These are phyloP conservation scores for Mycena filopes DNA, from an alignment of 768 basidiomycete genomes.

Conservation along the genomic window DNA sequence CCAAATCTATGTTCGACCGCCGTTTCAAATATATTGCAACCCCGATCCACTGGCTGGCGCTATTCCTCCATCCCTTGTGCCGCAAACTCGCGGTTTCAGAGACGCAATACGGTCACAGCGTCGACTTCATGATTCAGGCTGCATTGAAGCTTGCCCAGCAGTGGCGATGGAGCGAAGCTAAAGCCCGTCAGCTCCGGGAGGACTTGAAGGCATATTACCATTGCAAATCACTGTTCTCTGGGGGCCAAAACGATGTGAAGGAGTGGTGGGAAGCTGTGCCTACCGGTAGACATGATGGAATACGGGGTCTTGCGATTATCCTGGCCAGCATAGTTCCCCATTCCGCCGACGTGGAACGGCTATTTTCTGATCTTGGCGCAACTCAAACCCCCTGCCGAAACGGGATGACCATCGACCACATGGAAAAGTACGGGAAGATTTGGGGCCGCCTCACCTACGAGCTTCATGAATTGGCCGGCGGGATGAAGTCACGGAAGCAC, in stretches of 20 bases:
- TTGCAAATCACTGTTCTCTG: conserved; percentile 37
- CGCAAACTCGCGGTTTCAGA: conserved; percentile 1
- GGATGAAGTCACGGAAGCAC: conserved; percentile 22
- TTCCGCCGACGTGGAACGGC: conserved; percentile 36
- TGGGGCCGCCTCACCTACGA: conserved; percentile 15
- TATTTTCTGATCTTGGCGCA: conserved; percentile 36
- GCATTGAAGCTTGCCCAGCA: conserved; percentile 36
- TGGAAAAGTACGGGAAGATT: conserved; percentile 32
- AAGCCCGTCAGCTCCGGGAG: conserved; percentile 32
- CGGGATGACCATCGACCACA: conserved; percentile 21
- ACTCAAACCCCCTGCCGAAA: conserved; percentile 27
- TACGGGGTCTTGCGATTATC: conserved; percentile 31
- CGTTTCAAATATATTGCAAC: conserved; percentile 37
- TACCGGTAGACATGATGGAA: conserved; percentile 4
- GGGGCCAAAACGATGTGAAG: conserved; percentile 33
- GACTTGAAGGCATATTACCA: conserved; percentile 41
- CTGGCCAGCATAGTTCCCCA: conserved; percentile 36
- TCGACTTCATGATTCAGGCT: conserved; percentile 35
- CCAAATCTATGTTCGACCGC: conserved; percentile 37
- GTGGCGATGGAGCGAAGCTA: conserved; percentile 39
- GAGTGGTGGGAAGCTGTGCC: conserved; percentile 42
- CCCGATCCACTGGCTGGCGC: conserved; percentile 40
- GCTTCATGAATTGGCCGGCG: neutral
- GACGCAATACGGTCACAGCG: conserved; percentile 28
- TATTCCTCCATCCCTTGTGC: conserved; percentile 20